Evolutionary conservation across 2,329 filamentous ascomycete genomes (phyloP).

Genomic region (Aspergillus transmontanensis): DNA sequence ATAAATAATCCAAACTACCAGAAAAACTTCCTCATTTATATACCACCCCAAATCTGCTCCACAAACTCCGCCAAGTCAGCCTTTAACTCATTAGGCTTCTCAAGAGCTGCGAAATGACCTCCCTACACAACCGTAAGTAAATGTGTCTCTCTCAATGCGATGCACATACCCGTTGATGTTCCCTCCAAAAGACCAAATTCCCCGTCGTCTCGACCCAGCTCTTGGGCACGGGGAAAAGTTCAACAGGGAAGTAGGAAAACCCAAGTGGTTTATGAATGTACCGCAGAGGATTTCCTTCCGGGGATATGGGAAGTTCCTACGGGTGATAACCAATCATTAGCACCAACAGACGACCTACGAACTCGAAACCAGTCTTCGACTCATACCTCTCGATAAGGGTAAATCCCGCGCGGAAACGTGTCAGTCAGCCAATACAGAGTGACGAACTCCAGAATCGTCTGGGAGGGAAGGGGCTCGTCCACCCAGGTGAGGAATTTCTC

Average conservation of each 20-base stretch:
- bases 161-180: slow-evolving; percentile 35
- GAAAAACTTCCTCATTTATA: not conserved
- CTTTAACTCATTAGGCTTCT: slow-evolving; percentile 47
- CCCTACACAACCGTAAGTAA: slow-evolving; percentile 34
- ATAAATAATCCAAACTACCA: too few relatives aligned
- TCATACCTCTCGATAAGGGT: slow-evolving; percentile 33
- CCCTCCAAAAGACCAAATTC: slow-evolving; percentile 41
- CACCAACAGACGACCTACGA: not conserved
- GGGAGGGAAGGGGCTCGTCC: slow-evolving; percentile 32
- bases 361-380: not conserved
- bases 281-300: not conserved
- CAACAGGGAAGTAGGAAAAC: slow-evolving; percentile 49
- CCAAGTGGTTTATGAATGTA: slow-evolving; percentile 50
- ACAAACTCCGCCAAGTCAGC: slow-evolving; percentile 45
- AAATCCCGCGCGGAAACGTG: slow-evolving; percentile 39
- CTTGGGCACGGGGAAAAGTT: slow-evolving; percentile 45
- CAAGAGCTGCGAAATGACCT: slow-evolving; percentile 57
- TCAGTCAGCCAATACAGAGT: slow-evolving; percentile 44
- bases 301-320: not conserved
- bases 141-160: not conserved
- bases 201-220: slow-evolving; percentile 38
- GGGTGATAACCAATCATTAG: not conserved
- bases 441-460: slow-evolving; percentile 37
- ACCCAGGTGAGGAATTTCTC: slow-evolving; percentile 44
- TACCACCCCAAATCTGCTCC: slow-evolving; percentile 28